Evolutionary conservation across 257 asterid species (phyloP), one percentile per base, ranked within the genome.

Genomic region (Galeopsis tetrahit): DNA sequence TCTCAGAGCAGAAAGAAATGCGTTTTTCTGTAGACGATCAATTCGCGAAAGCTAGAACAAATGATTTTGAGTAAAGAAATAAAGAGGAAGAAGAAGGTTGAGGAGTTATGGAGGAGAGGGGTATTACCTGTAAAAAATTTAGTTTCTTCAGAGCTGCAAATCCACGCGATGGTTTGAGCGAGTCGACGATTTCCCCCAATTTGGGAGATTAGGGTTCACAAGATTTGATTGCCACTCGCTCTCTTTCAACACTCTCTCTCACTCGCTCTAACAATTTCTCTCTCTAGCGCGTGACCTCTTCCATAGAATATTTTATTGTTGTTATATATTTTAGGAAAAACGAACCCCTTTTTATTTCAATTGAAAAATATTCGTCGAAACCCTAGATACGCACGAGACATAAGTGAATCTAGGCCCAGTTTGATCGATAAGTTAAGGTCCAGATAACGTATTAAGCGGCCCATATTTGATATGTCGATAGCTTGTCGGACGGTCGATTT

Each of bases 141-240:
- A 74, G 70, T 53, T 68, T 71, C 89, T 83, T 62, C 79, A 66
- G 77, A 79, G 71, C 85, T 80, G 88, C 83, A 79, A 85, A 80
- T 83, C 85, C 92, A 86, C 96, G 96, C 96, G 96, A 86, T 82
- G 89, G 88, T 71, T 72, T 77, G 84, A 70, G 96, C 96, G 92
- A 83, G 90, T 86, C 88, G 85, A 72, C 79, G 82, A 75, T 53
- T 63, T 67, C 77, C 79, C 77, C 77, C 71, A 82, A 80, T n/a
- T 82, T 80, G 62, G 86, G 82, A 70, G 77, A 85, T 85, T 85
- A 82, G 87, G 89, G 89, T 82, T 85, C 67, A 53, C 66, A 77
- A 77, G 46, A 77, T 61, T 38, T 63, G 78, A 59, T 68, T 78
- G 74, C 85, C 81, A 72, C 83, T 75, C 80, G 82, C 83, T 71